Evolutionary conservation across 805 yeast genomes (phyloP).

Genomic region (Danielia reshetovae): DNA sequence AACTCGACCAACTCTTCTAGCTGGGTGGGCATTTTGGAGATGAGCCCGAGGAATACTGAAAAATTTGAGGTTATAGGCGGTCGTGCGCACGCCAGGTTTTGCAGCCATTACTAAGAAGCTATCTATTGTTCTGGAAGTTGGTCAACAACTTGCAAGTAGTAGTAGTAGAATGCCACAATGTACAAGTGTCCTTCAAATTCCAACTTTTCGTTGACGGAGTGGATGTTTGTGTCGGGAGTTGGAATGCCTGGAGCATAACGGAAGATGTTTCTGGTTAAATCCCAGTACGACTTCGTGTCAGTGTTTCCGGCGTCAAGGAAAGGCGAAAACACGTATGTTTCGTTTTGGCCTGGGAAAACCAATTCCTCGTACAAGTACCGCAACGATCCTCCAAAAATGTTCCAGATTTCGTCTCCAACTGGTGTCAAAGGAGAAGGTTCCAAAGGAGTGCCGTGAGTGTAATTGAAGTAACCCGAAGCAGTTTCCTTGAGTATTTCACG

Average conservation of each 20-base stretch:
- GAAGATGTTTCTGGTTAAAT: constrained; percentile 49
- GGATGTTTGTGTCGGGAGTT: constrained; percentile 16
- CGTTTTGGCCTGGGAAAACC: constrained; percentile 23
- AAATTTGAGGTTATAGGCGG: too few species aligned
- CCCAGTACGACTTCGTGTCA: constrained; percentile 58
- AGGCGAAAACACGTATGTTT: constrained; percentile 32
- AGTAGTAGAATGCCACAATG: constrained; percentile 36
- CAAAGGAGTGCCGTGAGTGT: constrained; percentile 22
- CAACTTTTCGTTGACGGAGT: constrained; percentile 33
- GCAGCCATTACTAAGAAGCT: too few species aligned
- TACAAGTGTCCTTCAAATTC: constrained; percentile 29
- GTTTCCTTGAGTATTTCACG: constrained; percentile 21
- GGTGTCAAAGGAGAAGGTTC: constrained; percentile 49
- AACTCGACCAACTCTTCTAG: constrained; percentile 64
- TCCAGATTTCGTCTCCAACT: constrained; percentile 44
- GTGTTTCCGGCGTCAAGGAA: constrained; percentile 54
- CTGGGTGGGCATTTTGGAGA: constrained; percentile 37
- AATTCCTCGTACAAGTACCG: constrained; percentile 60
- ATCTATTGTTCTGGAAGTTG: constrained; percentile 1
- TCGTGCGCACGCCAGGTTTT: too few species aligned
- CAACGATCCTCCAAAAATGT: constrained; percentile 53
- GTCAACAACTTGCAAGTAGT: constrained; percentile 45
- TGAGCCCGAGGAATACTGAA: constrained; percentile 1
- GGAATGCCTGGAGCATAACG: constrained; percentile 41
- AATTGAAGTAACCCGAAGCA: constrained; percentile 23